Conservation (phyloP, 2,329 filamentous ascomycete genomes). For the Fusarium floridanum region DNA sequence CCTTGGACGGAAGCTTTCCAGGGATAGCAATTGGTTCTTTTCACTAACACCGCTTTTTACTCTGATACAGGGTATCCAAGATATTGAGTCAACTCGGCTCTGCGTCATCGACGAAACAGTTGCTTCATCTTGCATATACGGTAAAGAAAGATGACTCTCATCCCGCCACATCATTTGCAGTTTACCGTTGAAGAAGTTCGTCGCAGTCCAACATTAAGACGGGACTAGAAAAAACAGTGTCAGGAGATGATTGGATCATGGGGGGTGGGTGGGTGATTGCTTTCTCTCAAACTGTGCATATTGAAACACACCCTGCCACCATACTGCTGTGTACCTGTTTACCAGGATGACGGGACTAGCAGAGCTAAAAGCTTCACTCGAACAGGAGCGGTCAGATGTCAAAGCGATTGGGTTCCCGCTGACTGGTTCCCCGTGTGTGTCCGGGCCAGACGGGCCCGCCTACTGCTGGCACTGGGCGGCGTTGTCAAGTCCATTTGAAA, state of each 20-base stretch:
- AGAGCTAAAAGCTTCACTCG: neutral
- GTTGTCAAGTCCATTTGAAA: constrained; percentile 34
- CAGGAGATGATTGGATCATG: constrained; percentile 1
- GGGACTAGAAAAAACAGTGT: neutral
- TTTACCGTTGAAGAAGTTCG: neutral
- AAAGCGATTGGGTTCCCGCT: constrained; percentile 1
- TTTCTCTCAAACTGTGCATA: neutral
- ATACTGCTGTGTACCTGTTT: neutral
- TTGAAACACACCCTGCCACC: neutral
- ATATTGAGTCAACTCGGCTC: neutral
- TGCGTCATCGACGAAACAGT: neutral
- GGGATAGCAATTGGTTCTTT: neutral
- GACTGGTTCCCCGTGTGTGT: neutral
- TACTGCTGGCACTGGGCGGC: neutral
- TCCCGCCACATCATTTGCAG: neutral
- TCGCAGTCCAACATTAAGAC: neutral
- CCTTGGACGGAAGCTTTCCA: neutral
- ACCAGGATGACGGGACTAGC: neutral
- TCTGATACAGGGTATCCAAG: neutral
- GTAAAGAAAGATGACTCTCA: neutral
- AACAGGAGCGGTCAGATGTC: constrained; percentile 3
- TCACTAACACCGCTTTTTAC: neutral
- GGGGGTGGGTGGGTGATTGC: neutral
- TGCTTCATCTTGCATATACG: neutral
- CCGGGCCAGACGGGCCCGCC: neutral